phyloP scores from a whole-genome alignment of 495 filamentous ascomycete species.

The Xylaria cubensis region DNA sequence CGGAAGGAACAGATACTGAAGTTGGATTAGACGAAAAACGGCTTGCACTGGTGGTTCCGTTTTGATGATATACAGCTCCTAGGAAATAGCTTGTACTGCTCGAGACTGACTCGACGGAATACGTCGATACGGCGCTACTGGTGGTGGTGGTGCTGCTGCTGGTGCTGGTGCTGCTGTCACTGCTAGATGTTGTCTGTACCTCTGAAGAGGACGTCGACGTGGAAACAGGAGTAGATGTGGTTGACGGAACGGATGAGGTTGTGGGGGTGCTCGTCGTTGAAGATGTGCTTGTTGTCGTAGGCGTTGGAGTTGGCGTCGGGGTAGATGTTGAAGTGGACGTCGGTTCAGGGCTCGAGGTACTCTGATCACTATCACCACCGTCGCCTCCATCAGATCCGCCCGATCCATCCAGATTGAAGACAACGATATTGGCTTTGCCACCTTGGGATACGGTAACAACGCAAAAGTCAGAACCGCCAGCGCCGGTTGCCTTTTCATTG shows the following conservation, averaged over 20 bases:
- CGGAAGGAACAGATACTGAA: slow-evolving; percentile 13
- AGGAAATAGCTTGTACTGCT: slow-evolving; percentile 24
- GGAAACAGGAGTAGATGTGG: slow-evolving; percentile 32
- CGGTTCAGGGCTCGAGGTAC: slow-evolving; percentile 28
- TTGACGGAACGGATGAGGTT: slow-evolving; percentile 27
- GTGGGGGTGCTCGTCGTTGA: slow-evolving; percentile 29
- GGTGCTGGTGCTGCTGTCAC: slow-evolving; percentile 26
- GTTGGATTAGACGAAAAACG: slow-evolving; percentile 24
- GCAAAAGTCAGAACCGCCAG: slow-evolving; percentile 76
- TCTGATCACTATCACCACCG: slow-evolving; percentile 12
- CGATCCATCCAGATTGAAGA: slow-evolving; percentile 56
- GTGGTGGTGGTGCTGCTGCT: slow-evolving; percentile 11
- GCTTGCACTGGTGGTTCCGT: slow-evolving; percentile 27
- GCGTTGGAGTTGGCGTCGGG: slow-evolving; percentile 23
- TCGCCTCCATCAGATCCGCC: slow-evolving; percentile 24
- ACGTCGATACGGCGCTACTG: slow-evolving; percentile 22
- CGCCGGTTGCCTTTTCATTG: slow-evolving; percentile 62
- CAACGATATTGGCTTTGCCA: slow-evolving; percentile 69
- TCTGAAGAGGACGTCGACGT: slow-evolving; percentile 30
- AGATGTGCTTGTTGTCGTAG: slow-evolving; percentile 23
- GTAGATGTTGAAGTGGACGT: slow-evolving; percentile 31
- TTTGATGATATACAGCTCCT: slow-evolving; percentile 38
- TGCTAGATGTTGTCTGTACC: slow-evolving; percentile 29
- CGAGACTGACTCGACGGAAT: slow-evolving; percentile 26
- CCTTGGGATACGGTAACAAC: slow-evolving; percentile 79